These are phyloP conservation scores for Sutorius eximius DNA, from an alignment of 1,284 basidiomycete genomes.

Conservation along the genomic window DNA sequence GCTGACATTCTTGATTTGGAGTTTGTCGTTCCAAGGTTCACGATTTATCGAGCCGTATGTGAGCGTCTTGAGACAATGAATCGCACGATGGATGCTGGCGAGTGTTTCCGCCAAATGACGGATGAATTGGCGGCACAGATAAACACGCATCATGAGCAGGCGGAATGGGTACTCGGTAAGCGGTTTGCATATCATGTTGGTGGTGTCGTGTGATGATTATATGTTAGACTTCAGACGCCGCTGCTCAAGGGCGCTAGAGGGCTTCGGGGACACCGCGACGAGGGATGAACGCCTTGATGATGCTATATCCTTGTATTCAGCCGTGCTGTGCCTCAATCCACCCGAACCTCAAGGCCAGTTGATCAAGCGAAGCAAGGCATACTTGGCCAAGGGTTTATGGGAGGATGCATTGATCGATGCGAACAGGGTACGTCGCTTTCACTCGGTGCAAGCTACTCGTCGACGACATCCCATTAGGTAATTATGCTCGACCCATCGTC, in stretches of 20 bases:
- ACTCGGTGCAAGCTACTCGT: not conserved
- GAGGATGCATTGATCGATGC: conserved; percentile 8
- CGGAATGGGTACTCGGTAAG: conserved; percentile 1
- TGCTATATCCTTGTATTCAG: conserved; percentile 2
- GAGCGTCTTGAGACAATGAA: not conserved
- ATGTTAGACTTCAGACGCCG: no score
- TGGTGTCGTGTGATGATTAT: no score
- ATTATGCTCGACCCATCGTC: no score
- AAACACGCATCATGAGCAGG: not conserved
- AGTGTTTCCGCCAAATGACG: not conserved
- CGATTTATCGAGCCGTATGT: not conserved
- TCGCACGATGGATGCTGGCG: not conserved
- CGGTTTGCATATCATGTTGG: not conserved
- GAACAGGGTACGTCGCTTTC: not conserved
- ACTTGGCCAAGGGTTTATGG: not conserved
- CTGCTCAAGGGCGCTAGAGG: no score
- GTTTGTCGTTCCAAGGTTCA: not conserved
- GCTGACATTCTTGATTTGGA: no score
- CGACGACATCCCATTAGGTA: no score
- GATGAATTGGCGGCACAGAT: not conserved
- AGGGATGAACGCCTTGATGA: no score
- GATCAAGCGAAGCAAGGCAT: conserved; percentile 8
- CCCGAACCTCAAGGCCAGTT: not conserved
- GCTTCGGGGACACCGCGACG: no score
- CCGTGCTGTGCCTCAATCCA: not conserved